These are phyloP conservation scores for Fusarium metavorans DNA, from an alignment of 2,329 filamentous ascomycete genomes.

Conservation along the genomic window DNA sequence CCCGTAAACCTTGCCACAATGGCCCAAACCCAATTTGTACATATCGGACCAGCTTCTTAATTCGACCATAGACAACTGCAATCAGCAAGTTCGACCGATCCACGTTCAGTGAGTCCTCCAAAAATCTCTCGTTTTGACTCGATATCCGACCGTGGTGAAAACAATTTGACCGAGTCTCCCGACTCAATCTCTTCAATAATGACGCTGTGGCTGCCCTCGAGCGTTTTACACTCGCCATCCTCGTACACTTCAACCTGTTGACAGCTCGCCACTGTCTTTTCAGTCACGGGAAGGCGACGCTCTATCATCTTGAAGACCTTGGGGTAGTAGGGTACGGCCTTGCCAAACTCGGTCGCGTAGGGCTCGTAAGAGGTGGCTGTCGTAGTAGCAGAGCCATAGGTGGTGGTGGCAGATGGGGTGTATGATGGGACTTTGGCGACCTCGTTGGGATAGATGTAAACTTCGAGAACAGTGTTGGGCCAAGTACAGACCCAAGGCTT, in stretches of 20 bases:
- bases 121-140: conserved; percentile 19
- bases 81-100: conserved; percentile 56
- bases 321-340: conserved; percentile 56
- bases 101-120: conserved; percentile 30
- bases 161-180: not conserved
- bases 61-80: conserved; percentile 66
- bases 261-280: conserved; percentile 56
- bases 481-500: conserved; percentile 70
- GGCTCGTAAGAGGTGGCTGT: conserved; percentile 22
- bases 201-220: conserved; percentile 51
- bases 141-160: not conserved
- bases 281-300: conserved; percentile 55
- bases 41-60: conserved; percentile 38
- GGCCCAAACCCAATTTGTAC: conserved; percentile 8
- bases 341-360: not conserved
- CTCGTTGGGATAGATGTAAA: conserved; percentile 68
- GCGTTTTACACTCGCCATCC: conserved; percentile 52
- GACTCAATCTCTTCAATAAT: conserved; percentile 59
- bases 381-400: conserved; percentile 5
- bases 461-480: conserved; percentile 66
- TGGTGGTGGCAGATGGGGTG: conserved; percentile 13
- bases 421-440: conserved; percentile 55
- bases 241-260: conserved; percentile 60
- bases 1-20: not conserved
- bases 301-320: conserved; percentile 68